phyloP scores from a whole-genome alignment of 371 early-diverging fungal species.

The Zychaea mexicana region DNA sequence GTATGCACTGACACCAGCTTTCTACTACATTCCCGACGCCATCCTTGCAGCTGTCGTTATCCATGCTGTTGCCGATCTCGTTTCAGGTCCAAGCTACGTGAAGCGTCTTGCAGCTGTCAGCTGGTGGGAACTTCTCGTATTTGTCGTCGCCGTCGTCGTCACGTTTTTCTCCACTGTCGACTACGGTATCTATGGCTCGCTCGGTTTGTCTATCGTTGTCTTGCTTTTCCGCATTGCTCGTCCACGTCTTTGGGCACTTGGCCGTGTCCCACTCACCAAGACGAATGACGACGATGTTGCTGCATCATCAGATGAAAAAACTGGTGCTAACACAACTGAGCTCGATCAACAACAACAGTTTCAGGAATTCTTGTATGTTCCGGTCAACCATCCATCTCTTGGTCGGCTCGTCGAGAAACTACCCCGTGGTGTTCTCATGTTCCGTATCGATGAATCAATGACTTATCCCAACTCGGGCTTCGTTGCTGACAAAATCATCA shows the following conservation, averaged over 20 bases:
- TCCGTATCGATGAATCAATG: constrained; percentile 65
- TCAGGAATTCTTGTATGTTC: constrained; percentile 44
- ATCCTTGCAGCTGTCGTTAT: constrained; percentile 82
- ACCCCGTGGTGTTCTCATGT: constrained; percentile 61
- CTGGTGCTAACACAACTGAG: constrained; percentile 5
- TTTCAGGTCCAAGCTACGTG: constrained; percentile 42
- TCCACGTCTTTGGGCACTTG: constrained; percentile 54
- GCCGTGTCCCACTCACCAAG: constrained; percentile 36
- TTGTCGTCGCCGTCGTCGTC: constrained; percentile 55
- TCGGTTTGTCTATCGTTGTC: constrained; percentile 62
- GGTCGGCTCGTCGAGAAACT: constrained; percentile 36
- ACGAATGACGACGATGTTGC: background rate
- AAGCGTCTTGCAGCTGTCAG: constrained; percentile 44
- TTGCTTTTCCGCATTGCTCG: constrained; percentile 74
- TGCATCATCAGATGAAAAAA: background rate
- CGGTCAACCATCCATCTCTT: constrained; percentile 39
- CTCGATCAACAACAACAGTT: background rate
- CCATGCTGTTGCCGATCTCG: constrained; percentile 65
- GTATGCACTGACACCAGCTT: constrained; percentile 78
- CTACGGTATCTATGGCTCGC: constrained; percentile 68
- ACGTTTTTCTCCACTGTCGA: constrained; percentile 74
- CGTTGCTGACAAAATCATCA: constrained; percentile 45
- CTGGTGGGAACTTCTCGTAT: constrained; percentile 56
- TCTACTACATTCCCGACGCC: constrained; percentile 85
- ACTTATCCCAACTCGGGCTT: constrained; percentile 71